Percentiles rank a stretch among this genome's conserved stretches.
These are phyloP conservation scores for Termitomyces sp. DNA, from an alignment of 768 basidiomycete genomes.

Conservation along the genomic window DNA sequence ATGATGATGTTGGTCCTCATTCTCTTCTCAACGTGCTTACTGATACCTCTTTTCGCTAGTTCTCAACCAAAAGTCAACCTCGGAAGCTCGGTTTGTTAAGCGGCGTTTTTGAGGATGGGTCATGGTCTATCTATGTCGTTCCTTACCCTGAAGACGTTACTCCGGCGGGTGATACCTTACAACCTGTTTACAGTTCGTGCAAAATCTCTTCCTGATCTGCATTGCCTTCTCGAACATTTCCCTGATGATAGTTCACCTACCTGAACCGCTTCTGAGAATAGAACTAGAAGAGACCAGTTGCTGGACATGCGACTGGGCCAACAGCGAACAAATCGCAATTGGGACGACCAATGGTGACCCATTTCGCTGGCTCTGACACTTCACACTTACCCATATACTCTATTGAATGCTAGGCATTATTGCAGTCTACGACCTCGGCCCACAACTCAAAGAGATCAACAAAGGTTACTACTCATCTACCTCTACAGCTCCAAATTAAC, in stretches of 20 bases:
- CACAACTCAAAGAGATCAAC: slow-evolving; percentile 29
- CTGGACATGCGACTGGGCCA: slow-evolving; percentile 86
- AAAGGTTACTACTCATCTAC: slow-evolving; percentile 22
- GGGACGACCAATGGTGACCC: slow-evolving; percentile 77
- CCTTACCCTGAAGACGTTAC: slow-evolving; percentile 67
- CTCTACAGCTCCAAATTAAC: background rate
- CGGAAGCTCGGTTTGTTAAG: slow-evolving; percentile 80
- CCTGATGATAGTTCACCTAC: slow-evolving; percentile 40
- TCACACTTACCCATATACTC: slow-evolving; percentile 54
- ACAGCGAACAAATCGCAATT: slow-evolving; percentile 74
- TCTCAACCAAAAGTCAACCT: slow-evolving; percentile 12
- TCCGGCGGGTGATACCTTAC: slow-evolving; percentile 15
- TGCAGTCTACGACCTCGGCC: slow-evolving; percentile 50
- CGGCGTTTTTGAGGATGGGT: slow-evolving; percentile 85
- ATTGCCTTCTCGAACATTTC: background rate
- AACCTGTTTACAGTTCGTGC: slow-evolving; percentile 48
- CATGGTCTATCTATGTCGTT: slow-evolving; percentile 69
- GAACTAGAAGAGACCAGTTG: slow-evolving; percentile 73
- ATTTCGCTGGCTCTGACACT: background rate
- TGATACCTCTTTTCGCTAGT: slow-evolving; percentile 1
- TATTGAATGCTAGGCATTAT: slow-evolving; percentile 57
- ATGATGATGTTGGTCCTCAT: slow-evolving; percentile 41
- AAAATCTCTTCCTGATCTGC: background rate
- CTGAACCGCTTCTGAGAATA: slow-evolving; percentile 65
- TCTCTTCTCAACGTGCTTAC: background rate